Conservation (phyloP, 1,284 basidiomycete genomes). For the Apiotrichum porosum region DNA sequence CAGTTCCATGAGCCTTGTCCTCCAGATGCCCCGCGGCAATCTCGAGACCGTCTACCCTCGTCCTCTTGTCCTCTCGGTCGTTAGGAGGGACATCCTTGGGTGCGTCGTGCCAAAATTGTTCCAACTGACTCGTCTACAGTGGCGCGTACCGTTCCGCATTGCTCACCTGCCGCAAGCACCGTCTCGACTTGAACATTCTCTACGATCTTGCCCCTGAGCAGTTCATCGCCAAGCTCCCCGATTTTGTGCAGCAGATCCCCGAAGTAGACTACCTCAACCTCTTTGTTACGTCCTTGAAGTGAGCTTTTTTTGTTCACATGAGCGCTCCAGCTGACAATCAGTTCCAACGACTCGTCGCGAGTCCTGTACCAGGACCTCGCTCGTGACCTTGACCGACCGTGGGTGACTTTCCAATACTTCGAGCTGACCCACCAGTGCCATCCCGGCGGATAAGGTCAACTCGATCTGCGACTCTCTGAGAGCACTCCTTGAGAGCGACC, state of each 20-base stretch:
- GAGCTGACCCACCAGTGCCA: background rate
- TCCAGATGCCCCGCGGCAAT: constrained; percentile 98
- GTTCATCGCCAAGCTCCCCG: constrained; percentile 63
- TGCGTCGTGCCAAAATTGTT: constrained; percentile 52
- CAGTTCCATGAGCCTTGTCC: constrained; percentile 77
- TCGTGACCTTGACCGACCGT: constrained; percentile 18
- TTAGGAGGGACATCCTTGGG: constrained; percentile 67
- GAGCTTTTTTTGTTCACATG: no score
- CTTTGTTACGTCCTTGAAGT: constrained; percentile 82
- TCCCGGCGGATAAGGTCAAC: constrained; percentile 54
- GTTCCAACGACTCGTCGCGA: constrained; percentile 23
- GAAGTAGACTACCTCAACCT: constrained; percentile 92
- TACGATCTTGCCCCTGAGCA: constrained; percentile 67
- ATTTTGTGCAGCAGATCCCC: constrained; percentile 76
- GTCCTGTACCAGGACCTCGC: constrained; percentile 28
- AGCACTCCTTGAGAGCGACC: constrained; percentile 64
- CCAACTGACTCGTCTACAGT: constrained; percentile 15
- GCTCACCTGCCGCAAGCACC: constrained; percentile 82
- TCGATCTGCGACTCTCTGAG: constrained; percentile 76
- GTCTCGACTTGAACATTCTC: constrained; percentile 84
- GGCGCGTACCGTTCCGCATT: constrained; percentile 75
- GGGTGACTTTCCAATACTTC: background rate
- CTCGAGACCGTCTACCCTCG: constrained; percentile 92
- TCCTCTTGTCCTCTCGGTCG: constrained; percentile 80
- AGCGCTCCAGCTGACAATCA: constrained; percentile 10